A percentile compares a stretch with the other conserved stretches of the same genome.
These are phyloP conservation scores for Penicillium sp. DNA, from an alignment of 2,329 filamentous ascomycete genomes.

Conservation along the genomic window DNA sequence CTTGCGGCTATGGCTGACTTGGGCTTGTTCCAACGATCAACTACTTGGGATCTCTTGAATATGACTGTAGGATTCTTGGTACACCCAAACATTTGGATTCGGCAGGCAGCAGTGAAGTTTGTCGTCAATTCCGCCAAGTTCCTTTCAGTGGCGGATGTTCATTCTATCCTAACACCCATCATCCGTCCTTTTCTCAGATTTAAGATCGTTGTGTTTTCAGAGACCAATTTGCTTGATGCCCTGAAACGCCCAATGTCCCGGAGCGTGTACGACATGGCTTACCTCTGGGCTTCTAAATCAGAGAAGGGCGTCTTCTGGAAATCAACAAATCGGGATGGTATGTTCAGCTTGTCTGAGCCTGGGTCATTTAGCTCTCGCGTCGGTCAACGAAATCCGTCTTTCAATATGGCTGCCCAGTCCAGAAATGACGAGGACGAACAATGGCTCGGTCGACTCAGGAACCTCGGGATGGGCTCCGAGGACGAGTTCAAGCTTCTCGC, in stretches of 20 bases:
- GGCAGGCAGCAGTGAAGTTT: conserved; percentile 83
- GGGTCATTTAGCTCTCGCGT: conserved; percentile 55
- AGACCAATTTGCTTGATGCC: conserved; percentile 71
- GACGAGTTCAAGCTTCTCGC: conserved; percentile 88
- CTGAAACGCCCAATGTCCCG: conserved; percentile 78
- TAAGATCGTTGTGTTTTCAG: conserved; percentile 64
- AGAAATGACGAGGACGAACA: conserved; percentile 92
- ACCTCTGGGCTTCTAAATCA: conserved; percentile 77
- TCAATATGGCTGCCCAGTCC: conserved; percentile 57
- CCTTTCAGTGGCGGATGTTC: conserved; percentile 72
- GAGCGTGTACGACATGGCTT: conserved; percentile 75
- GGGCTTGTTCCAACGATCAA: conserved; percentile 78
- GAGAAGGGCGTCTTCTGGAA: conserved; percentile 89
- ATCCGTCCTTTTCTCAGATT: conserved; percentile 78
- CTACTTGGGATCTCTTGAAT: conserved; percentile 82
- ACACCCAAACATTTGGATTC: conserved; percentile 93
- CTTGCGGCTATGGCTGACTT: conserved; percentile 83
- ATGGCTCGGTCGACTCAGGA: conserved; percentile 81
- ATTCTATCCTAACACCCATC: conserved; percentile 77
- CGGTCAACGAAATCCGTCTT: conserved; percentile 44
- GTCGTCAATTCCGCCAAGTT: conserved; percentile 71
- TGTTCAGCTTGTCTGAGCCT: conserved; percentile 63
- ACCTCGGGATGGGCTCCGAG: conserved; percentile 73
- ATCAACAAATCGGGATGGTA: conserved; percentile 63
- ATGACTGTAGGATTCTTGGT: conserved; percentile 80